phyloP scores from a whole-genome alignment of 805 yeast species.

The Metschnikowia anglica region DNA sequence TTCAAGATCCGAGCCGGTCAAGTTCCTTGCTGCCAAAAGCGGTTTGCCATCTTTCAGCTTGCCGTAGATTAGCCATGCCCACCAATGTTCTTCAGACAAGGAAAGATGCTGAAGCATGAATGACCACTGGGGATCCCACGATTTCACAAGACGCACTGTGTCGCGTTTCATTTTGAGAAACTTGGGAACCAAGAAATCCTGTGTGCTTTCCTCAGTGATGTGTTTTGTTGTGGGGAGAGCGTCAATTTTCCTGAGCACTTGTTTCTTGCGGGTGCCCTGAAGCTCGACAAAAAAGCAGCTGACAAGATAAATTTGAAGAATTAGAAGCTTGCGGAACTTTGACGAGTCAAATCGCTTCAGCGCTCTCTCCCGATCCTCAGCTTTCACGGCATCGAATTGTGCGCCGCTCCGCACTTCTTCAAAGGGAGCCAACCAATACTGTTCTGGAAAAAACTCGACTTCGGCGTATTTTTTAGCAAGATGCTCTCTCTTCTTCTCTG shows the following conservation, averaged over 20 bases:
- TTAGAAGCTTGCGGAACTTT: conserved; percentile 27
- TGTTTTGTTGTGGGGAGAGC: conserved; percentile 37
- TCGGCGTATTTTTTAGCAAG: conserved; percentile 22
- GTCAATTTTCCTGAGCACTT: conserved; percentile 22
- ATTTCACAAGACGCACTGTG: conserved; percentile 22
- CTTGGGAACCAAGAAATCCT: conserved; percentile 24
- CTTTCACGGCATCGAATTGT: conserved; percentile 18
- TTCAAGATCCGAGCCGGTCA: conserved; percentile 25
- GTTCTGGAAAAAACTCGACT: conserved; percentile 35
- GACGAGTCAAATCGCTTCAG: conserved; percentile 28
- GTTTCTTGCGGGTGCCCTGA: conserved; percentile 23
- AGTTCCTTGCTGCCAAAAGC: conserved; percentile 24
- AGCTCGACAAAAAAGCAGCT: conserved; percentile 33
- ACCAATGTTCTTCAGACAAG: conserved; percentile 36
- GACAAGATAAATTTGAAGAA: conserved; percentile 34
- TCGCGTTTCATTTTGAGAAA: conserved; percentile 30
- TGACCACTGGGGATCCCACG: conserved; percentile 28
- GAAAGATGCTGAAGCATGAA: conserved; percentile 29
- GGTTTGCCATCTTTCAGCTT: conserved; percentile 33
- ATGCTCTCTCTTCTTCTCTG: conserved; percentile 18
- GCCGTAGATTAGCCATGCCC: conserved; percentile 41
- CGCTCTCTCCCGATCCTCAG: conserved; percentile 27
- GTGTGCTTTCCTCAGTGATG: conserved; percentile 33
- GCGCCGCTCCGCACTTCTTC: conserved; percentile 22
- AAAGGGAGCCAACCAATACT: conserved; percentile 36